A percentile compares a stretch with the other conserved stretches of the same genome.
Conservation (phyloP, 768 basidiomycete species). For the Pleurotus citrinopileatus region DNA sequence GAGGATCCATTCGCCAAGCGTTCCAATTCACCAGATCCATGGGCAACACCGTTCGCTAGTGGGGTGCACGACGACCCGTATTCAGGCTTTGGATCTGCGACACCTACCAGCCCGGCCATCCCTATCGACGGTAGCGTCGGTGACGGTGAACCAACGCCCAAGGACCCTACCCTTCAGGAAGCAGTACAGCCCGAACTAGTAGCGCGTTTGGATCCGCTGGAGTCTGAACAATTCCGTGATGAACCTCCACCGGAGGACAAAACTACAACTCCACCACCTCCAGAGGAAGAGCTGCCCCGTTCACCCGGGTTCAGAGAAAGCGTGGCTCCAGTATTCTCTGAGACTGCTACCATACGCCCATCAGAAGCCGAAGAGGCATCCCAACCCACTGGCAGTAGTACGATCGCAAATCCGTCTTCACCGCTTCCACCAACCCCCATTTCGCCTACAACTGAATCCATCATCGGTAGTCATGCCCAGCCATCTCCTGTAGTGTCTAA, state of each 20-base stretch:
- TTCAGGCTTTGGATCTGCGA: constrained; percentile 12
- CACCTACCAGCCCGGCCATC: constrained; percentile 2
- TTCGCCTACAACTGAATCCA: constrained; percentile 5
- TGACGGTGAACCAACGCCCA: not conserved
- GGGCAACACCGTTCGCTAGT: constrained; percentile 57
- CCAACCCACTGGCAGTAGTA: constrained; percentile 13
- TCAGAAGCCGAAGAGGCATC: constrained; percentile 28
- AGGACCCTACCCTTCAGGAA: not conserved
- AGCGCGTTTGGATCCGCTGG: constrained; percentile 5
- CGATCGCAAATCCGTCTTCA: constrained; percentile 27
- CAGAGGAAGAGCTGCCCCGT: constrained; percentile 8
- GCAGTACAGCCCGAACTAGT: not conserved
- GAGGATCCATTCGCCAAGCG: constrained; percentile 69
- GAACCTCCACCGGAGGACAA: constrained; percentile 8
- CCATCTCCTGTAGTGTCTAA: constrained; percentile 23
- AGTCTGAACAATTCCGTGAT: not conserved
- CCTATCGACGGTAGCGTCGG: not conserved
- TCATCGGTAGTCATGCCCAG: constrained; percentile 21
- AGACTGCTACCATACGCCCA: constrained; percentile 41
- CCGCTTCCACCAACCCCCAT: constrained; percentile 15
- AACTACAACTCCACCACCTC: constrained; percentile 1
- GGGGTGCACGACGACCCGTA: constrained; percentile 12
- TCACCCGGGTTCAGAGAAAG: constrained; percentile 58
- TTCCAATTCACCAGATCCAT: constrained; percentile 72
- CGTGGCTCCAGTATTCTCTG: constrained; percentile 36